Base-by-base conservation (phyloP, 768 basidiomycete genomes). In the Ephemerocybe angulata region DNA sequence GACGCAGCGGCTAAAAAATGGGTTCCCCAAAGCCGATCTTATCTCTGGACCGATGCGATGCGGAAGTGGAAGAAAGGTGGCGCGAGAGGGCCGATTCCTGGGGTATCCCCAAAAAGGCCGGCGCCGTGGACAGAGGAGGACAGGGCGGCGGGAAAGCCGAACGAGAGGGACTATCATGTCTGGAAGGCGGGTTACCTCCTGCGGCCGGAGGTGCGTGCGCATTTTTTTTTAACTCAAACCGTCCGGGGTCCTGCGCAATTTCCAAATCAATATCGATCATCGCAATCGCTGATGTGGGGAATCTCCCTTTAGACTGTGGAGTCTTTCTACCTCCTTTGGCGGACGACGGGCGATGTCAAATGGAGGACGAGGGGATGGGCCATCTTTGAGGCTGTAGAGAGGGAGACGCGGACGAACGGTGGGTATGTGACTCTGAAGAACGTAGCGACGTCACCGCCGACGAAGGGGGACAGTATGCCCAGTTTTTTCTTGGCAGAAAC, bases 321-420 rank as follows among this genome's bases (percentile, higher is more conserved):
- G 65, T 86, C 84, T 10, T 66, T 91, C 52, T 90, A 84, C 64
- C 61, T 90, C 17, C 65, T 91, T 54, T 91, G 85, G 83, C 80
- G 80, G 42, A 76, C 79, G 7, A 91, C 89, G 2, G 81, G 85
- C 0, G 79, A 91, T 60, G 63, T 64, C 28, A 78, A 75, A 53
- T 91, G 90, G 89, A 77, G 89, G 58, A 76, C 83, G 42, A 78
- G 82, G 49, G 88, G 85, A 2, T 89, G 88, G 87, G 66, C 64
- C 28, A 81, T 90, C 33, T 91, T 87, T 61, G 71, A 85, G 58
- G 81, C 86, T 4, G 77, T 91, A 22, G 79, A 86, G 65, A 74
- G 70, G 28, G 73, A 84, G 58, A 75, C 85, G 15, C 83, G 77
- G 65, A 86, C 83, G 1, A 57, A 70, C 1, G 70, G 67, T 37